Evolutionary conservation across 1,284 basidiomycete species (phyloP), one percentile per base, ranked within the genome.

Genomic region (Anthracocystis panici-leucophaei): DNA sequence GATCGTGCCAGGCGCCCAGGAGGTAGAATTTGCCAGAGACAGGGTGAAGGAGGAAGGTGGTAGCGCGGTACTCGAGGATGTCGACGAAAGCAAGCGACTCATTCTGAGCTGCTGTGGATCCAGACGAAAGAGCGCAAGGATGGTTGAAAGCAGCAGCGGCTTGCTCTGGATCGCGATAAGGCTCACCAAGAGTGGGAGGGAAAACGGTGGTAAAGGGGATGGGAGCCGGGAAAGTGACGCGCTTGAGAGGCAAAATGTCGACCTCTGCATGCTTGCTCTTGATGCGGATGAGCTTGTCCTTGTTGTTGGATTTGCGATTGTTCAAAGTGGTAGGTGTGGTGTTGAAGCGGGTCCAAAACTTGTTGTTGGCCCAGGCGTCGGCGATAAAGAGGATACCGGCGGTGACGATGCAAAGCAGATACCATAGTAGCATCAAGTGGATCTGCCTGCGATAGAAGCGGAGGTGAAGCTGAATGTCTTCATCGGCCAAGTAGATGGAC

Each of bases 381-480:
- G 61, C 46, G 46, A 78, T 57, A 44, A 58, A 78, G 38, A 63
- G 53, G 35, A 78, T 59, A 11, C 75, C 75, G n/a, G 62, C 75
- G n/a, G 63, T 71, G 41, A 70, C 7, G 57, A 77, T 56, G 68
- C 69, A 74, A 25, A 67, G 53, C 16, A 45, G 2, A 21, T 74
- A 78, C 77, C 77, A 78, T 12, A 77, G 45, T 5, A 63, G 6
- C 46, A 71, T 54, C 25, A 64, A 48, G 14, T 31, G 16, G 31
- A 65, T 31, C 38, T 49, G 38, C 16, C 64, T 56, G 51, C 65
- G 62, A 35, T 69, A 73, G 65, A 78, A 76, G 53, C 56, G 44
- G 27, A 78, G 72, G 14, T 70, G 52, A 3, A 78, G 65, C 54
- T 75, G 65, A 9, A 75, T 68, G 29, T 78, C 76, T 38, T 78